Base-by-base conservation (phyloP, 352 stramenopile species). In the Thalassiosira sp. region DNA sequence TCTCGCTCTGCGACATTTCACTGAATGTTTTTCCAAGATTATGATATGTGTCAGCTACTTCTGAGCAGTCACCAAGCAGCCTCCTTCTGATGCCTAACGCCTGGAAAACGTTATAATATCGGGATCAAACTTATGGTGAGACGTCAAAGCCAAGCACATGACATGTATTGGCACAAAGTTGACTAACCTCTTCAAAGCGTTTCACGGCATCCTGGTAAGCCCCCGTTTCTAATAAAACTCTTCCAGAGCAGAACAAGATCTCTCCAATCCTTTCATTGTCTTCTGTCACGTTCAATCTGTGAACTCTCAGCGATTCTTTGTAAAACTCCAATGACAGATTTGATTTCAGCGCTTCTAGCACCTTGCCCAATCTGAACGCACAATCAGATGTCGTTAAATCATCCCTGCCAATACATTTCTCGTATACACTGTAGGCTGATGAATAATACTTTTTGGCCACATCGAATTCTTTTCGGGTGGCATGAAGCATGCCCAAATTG, bases 381-480 rank as follows among this genome's bases (percentile, higher is more conserved):
- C 69, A 80, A 64, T 81, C 68, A 60, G 61, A 69, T 61, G 74
- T 82, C 37, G 48, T 68, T 40, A 74, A 43, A 60, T 87, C 33
- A 46, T 87, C 72, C n/a, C 72, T 62, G 1, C 79, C 76, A 67
- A 79, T 54, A 46, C 27, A 45, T 16, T 68, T 72, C 42, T 87
- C 79, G 33, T 82, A 87, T 2, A 84, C 43, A 62, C 65, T 81
- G 58, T 84, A 87, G 25, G 73, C 65, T 57, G 67, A 57, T 69
- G 79, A 87, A 45, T 76, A 79, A 43, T 81, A 22, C 48, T 66
- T 68, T 48, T 87, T 87, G 0, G 79, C 68, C 10, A 45, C 27
- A 28, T 25, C 16, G 54, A 73, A 76, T 18, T 87, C 75, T 20
- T 56, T 37, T 62, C 35, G 31, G 2, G 72, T 76, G 25, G 59